Evolutionary conservation across 2,329 filamentous ascomycete species (phyloP), one percentile per base, ranked within the genome.

Genomic region (Metarhizium anisopliae): DNA sequence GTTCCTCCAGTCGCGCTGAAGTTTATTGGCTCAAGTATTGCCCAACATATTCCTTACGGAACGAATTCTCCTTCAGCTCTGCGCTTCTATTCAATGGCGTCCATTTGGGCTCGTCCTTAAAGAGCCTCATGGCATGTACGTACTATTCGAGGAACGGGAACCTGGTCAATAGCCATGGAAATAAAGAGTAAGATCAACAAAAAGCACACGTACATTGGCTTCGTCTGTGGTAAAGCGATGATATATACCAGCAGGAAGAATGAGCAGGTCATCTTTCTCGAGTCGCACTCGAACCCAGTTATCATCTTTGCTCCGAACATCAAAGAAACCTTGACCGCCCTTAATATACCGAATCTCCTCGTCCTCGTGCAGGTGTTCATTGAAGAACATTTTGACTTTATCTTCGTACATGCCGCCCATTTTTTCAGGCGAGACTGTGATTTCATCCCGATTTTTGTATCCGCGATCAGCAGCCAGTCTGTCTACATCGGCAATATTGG

Each of bases 91-190:
- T 95, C 62, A 99, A 73, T 14, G 94, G 89, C 40, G 91, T 97
- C 94, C 94, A 99, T 74, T 97, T 96, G 38, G 94, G 94, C 73
- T 97, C 92, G 61, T 97, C 94, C 76, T 97, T 92, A 82, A 97
- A 99, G 53, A 99, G 78, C 56, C 94, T 83, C 90, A 97, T 93
- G 14, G 94, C 94, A 68, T 95, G 89, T 62, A 96, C 90, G 68
- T 93, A 96, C 92, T 96, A 63, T 51, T 54, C 30, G 36, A 50
- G 51, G 18, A 18, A 55, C 52, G 25, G 25, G 25, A 25, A 25
- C 54, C 51, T n/a, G 18, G 36, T 42, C 29, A 32, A 50, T 36
- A 29, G 20, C 7, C 18, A 16, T 29, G 25, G 25, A n/a, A 29
- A 10, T 10, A 40, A n/a, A n/a, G n/a, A 43, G 40, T 6, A 6